These are phyloP conservation scores for Colletotrichum lupini DNA, from an alignment of 2,329 filamentous ascomycete genomes.

Conservation along the genomic window DNA sequence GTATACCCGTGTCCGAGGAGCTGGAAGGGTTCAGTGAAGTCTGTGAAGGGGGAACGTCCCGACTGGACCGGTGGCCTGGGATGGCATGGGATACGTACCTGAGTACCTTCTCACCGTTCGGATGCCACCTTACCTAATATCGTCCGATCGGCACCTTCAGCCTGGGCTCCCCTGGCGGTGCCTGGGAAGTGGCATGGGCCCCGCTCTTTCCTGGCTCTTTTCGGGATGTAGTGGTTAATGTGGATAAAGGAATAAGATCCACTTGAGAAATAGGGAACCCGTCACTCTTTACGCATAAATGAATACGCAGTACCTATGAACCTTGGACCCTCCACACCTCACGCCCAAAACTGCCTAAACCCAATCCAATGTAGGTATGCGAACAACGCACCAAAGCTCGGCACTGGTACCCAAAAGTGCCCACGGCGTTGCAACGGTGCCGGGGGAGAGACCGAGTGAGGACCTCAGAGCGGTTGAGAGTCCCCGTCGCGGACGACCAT, in stretches of 20 bases:
- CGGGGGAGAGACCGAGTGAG: conserved; percentile 13
- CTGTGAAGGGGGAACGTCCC: background rate
- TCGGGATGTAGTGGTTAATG: background rate
- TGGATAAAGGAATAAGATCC: background rate
- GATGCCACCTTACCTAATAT: conserved; percentile 29
- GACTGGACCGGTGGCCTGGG: conserved; percentile 12
- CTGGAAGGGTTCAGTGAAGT: background rate
- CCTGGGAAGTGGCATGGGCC: background rate
- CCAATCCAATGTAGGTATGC: conserved; percentile 11
- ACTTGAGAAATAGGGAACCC: background rate
- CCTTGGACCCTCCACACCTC: background rate
- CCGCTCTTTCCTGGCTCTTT: background rate
- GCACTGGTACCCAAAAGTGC: background rate
- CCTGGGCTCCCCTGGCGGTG: background rate
- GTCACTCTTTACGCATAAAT: too few species aligned
- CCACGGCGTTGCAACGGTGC: conserved; percentile 15
- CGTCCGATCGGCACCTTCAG: conserved; percentile 28
- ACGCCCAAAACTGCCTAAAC: background rate
- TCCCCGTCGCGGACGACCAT: background rate
- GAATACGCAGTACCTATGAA: too few species aligned
- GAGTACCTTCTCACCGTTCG: conserved; percentile 1
- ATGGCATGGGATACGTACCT: background rate
- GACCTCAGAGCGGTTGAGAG: background rate
- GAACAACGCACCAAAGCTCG: conserved; percentile 4
- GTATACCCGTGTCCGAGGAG: conserved; percentile 25